Percentiles rank a stretch among this genome's conserved stretches.
These are phyloP conservation scores for Lactarius sanguifluus DNA, from an alignment of 768 basidiomycete species.

Conservation along the genomic window DNA sequence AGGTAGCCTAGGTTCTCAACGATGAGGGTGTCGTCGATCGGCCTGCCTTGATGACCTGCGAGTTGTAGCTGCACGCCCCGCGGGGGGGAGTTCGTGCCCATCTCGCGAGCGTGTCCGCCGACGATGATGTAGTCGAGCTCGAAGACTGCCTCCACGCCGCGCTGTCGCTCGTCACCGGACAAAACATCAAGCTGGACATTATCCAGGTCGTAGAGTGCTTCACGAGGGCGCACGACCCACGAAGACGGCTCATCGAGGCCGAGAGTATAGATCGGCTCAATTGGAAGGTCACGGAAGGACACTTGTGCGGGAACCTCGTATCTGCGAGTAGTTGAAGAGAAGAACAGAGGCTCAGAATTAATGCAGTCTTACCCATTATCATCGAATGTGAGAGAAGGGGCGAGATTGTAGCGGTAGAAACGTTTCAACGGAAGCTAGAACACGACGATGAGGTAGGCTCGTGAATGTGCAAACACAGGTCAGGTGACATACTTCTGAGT, in stretches of 20 bases:
- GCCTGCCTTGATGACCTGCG: slow-evolving; percentile 41
- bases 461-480: not conserved
- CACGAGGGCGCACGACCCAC: slow-evolving; percentile 91
- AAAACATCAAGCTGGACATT: slow-evolving; percentile 85
- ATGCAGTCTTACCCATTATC: slow-evolving; percentile 57
- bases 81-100: slow-evolving; percentile 61
- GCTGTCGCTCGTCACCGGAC: slow-evolving; percentile 48
- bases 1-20: slow-evolving; percentile 95
- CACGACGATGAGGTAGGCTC: not conserved
- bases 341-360: not conserved
- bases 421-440: slow-evolving; percentile 84
- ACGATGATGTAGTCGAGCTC: slow-evolving; percentile 89
- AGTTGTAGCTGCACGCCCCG: slow-evolving; percentile 92
- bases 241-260: slow-evolving; percentile 87
- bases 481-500: slow-evolving; percentile 59
- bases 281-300: slow-evolving; percentile 70
- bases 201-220: slow-evolving; percentile 90
- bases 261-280: slow-evolving; percentile 91
- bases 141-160: slow-evolving; percentile 74
- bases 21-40: slow-evolving; percentile 84
- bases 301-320: slow-evolving; percentile 57
- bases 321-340: slow-evolving; percentile 37
- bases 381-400: slow-evolving; percentile 59
- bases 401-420: slow-evolving; percentile 83
- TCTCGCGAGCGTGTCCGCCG: slow-evolving; percentile 91